Conservation (phyloP, 768 basidiomycete genomes). For the Leucogyrophana mollusca region DNA sequence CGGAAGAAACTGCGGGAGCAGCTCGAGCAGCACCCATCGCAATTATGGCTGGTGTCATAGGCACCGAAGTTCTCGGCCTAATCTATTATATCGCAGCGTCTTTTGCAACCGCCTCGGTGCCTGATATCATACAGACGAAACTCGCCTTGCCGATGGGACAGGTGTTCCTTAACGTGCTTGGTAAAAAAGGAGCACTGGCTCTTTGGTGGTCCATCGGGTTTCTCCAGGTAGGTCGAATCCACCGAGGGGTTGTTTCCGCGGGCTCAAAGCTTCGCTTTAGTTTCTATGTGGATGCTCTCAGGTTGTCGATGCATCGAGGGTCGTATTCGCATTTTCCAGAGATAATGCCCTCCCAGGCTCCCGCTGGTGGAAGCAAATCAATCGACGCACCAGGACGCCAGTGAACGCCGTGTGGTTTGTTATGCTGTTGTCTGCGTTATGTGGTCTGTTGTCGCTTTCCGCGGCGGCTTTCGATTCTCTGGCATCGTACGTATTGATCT, state of each 20-base stretch:
- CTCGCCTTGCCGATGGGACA: conserved; percentile 41
- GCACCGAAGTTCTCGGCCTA: conserved; percentile 41
- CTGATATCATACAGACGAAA: conserved; percentile 28
- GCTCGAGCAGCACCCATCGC: conserved; percentile 43
- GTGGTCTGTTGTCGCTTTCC: conserved; percentile 34
- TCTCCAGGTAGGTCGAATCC: conserved; percentile 35
- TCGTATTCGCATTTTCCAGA: conserved; percentile 42
- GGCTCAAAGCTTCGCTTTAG: conserved; percentile 16
- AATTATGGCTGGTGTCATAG: conserved; percentile 40
- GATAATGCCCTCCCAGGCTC: conserved; percentile 40
- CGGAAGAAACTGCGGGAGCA: conserved; percentile 45
- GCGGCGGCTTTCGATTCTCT: conserved; percentile 30
- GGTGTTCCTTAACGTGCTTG: conserved; percentile 37
- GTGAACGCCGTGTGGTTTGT: conserved; percentile 43
- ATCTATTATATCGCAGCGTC: conserved; percentile 41
- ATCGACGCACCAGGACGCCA: conserved; percentile 30
- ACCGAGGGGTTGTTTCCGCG: neutral
- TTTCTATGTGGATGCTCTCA: conserved; percentile 46
- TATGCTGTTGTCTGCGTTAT: conserved; percentile 26
- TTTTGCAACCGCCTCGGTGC: conserved; percentile 40
- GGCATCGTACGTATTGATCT: conserved; percentile 25
- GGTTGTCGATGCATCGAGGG: conserved; percentile 44
- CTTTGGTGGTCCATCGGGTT: conserved; percentile 44
- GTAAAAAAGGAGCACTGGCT: conserved; percentile 40
- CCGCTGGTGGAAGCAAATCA: conserved; percentile 34